Conservation (phyloP, 805 yeast genomes). For the Pichia paraexigua region DNA sequence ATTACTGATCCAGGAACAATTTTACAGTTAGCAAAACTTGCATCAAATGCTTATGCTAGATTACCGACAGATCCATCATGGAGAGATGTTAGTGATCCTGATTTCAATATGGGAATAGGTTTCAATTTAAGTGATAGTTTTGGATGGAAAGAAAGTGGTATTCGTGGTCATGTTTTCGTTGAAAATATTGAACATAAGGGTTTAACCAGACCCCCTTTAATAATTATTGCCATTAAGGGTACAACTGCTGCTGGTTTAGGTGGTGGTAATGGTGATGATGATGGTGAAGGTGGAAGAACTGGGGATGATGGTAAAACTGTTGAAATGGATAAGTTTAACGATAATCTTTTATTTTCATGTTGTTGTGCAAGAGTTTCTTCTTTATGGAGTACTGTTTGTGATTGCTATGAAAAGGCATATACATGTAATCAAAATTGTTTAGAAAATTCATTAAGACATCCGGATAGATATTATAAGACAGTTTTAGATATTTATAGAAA, state of each 20-base stretch:
- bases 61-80: slow-evolving; percentile 76
- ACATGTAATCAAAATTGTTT: slow-evolving; percentile 86
- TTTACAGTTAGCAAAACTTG: slow-evolving; percentile 69
- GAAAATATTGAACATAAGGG: slow-evolving; percentile 33
- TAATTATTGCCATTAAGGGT: slow-evolving; percentile 81
- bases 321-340: slow-evolving; percentile 73
- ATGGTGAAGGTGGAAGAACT: slow-evolving; percentile 30
- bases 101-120: slow-evolving; percentile 5
- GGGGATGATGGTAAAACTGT: slow-evolving; percentile 56
- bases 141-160: slow-evolving; percentile 84
- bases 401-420: slow-evolving; percentile 76
- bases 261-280: slow-evolving; percentile 36
- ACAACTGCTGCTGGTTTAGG: slow-evolving; percentile 76
- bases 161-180: slow-evolving; percentile 86
- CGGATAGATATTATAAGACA: slow-evolving; percentile 79
- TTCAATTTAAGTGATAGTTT: slow-evolving; percentile 53
- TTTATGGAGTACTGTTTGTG: slow-evolving; percentile 92
- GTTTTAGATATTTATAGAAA: slow-evolving; percentile 68
- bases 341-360: slow-evolving; percentile 84
- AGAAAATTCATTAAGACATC: slow-evolving; percentile 62
- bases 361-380: slow-evolving; percentile 93
- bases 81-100: slow-evolving; percentile 45
- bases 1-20: slow-evolving; percentile 67
- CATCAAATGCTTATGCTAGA: slow-evolving; percentile 85
- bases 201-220: slow-evolving; percentile 26